phyloP scores from a whole-genome alignment of 208 protist genomes.

The Leptomonas seymouri region DNA sequence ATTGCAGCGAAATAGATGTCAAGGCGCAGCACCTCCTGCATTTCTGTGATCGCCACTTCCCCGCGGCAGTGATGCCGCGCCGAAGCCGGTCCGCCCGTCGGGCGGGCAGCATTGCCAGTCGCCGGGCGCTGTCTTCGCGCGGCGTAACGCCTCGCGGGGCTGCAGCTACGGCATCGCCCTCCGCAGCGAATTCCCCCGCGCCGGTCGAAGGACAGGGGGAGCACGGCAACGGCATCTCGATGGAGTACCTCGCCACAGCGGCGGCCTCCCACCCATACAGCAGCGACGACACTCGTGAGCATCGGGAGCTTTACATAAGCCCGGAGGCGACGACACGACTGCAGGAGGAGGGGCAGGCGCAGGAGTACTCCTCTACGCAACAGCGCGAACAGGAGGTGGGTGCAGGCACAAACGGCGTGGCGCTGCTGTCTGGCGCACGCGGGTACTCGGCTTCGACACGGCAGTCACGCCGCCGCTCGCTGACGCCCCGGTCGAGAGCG shows the following conservation, averaged over 20 bases:
- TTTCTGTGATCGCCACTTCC: constrained; percentile 30
- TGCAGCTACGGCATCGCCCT: not conserved
- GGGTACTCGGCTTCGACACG: constrained; percentile 1
- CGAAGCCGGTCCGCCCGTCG: constrained; percentile 3
- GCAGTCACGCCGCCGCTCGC: constrained; percentile 16
- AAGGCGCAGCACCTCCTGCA: constrained; percentile 46
- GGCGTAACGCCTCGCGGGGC: constrained; percentile 14
- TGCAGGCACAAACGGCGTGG: not conserved
- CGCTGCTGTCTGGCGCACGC: not conserved
- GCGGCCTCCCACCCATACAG: constrained; percentile 2
- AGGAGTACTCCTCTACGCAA: constrained; percentile 18
- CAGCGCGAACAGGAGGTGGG: not conserved
- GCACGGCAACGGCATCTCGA: not conserved
- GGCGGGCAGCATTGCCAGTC: constrained; percentile 2
- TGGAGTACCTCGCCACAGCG: not conserved
- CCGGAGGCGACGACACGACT: constrained; percentile 2
- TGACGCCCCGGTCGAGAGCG: not conserved
- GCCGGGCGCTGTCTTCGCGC: constrained; percentile 17
- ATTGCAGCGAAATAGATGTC: constrained; percentile 54
- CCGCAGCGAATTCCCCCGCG: constrained; percentile 1
- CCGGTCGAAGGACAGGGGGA: not conserved
- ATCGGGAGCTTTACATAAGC: constrained; percentile 21
- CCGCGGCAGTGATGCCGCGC: constrained; percentile 18
- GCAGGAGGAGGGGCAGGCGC: not conserved
- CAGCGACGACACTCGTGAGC: constrained; percentile 4